Evolutionary conservation across 2,329 filamentous ascomycete species (phyloP).

Genomic region (Fusarium poae): DNA sequence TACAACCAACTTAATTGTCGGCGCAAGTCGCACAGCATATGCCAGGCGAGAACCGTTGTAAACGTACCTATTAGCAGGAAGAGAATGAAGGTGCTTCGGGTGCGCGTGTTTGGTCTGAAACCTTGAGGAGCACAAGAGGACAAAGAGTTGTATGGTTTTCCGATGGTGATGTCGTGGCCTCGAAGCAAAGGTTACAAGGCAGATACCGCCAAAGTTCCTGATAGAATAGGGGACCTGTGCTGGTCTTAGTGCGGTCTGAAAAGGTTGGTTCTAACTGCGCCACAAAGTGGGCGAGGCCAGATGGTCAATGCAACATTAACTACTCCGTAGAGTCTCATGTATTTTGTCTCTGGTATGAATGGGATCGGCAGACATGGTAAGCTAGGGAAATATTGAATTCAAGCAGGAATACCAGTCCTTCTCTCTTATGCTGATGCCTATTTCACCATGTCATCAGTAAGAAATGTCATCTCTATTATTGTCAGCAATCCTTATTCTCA

Average conservation of each 20-base stretch:
- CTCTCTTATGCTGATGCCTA: no score
- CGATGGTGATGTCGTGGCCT: conserved; percentile 47
- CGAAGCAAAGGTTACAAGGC: conserved; percentile 17
- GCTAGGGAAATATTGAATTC: background rate
- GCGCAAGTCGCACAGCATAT: conserved; percentile 32
- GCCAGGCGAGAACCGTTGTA: conserved; percentile 2
- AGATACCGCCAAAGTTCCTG: conserved; percentile 28
- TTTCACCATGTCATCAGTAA: background rate
- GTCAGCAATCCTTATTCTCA: background rate
- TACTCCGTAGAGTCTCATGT: conserved; percentile 26
- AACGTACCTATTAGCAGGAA: conserved; percentile 33
- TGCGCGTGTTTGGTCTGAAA: background rate
- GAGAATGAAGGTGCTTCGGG: conserved; percentile 8
- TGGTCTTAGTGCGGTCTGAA: conserved; percentile 11
- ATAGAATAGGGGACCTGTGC: conserved; percentile 42
- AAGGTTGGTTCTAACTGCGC: conserved; percentile 24
- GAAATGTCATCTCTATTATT: background rate
- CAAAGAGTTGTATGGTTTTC: conserved; percentile 25
- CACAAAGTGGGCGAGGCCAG: conserved; percentile 22
- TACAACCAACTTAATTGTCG: conserved; percentile 22
- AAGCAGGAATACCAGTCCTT: background rate
- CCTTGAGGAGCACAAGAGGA: conserved; percentile 1
- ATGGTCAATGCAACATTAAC: conserved; percentile 13
- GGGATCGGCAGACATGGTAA: conserved; percentile 5
- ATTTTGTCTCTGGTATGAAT: conserved; percentile 6